Base-by-base conservation (phyloP, 805 yeast species). In the Metschnikowia hibisci region DNA sequence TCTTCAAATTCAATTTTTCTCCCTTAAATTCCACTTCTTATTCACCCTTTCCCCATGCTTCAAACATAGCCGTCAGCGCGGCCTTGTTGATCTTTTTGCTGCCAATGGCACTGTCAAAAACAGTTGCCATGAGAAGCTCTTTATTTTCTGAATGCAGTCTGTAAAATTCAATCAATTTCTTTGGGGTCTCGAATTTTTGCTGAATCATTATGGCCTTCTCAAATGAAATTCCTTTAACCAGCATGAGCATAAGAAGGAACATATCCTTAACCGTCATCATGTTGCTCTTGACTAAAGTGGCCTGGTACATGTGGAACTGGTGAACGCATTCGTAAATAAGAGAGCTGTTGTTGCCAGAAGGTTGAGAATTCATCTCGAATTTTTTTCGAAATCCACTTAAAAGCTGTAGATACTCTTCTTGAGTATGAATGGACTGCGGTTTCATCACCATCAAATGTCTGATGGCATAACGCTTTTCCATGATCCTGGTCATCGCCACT, bases 181-280 rank as follows among this genome's bases (percentile, higher is more conserved):
- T 65, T 0, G 97, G 93, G 0, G 97, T 90, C 2, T 80, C 79
- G 56, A 72, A 93, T 32, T 72, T 59, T 14, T 69, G 67, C 62
- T 90, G 97, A 8, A 93, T 80, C 6, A 79, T 78, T 8, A 80
- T 57, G 0, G 99, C 99, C 58, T 86, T 88, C 49, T 91, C 97
- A 25, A 87, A 64, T 0, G 96, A 80, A 1, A 93, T 71, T 0
- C 98, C 99, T 47, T 78, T 75, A 2, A 85, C 74, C 3, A 89
- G 77, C 84, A 89, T 79, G 16, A 93, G 72, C 82, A 88, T 80
- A 34, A 77, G 70, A 2, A 88, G 65, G 53, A 81, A 91, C 54
- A 87, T 65, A 48, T 91, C 96, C 35, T 79, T 80, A 0, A 87
- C 79, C 0, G 96, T 85, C 55, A 76, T 69, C 69, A 82, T 66